These are phyloP conservation scores for Calonectria montana DNA, from an alignment of 2,329 filamentous ascomycete genomes.

Conservation along the genomic window DNA sequence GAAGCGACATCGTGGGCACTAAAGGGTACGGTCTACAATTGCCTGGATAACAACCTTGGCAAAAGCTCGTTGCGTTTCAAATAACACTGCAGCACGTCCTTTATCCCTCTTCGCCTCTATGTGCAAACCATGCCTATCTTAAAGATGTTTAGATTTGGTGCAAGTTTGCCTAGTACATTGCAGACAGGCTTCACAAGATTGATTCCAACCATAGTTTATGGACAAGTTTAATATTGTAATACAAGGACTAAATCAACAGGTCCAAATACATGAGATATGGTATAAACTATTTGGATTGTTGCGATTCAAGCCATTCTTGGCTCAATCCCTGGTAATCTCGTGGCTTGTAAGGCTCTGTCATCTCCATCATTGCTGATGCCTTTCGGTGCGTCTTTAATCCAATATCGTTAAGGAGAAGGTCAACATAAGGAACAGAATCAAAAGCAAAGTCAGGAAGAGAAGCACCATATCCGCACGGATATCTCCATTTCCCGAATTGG, in stretches of 20 bases:
- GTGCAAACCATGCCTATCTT: too few relatives aligned
- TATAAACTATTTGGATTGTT: not conserved
- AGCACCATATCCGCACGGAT: slow-evolving; percentile 71
- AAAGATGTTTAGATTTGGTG: too few relatives aligned
- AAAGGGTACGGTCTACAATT: too few relatives aligned
- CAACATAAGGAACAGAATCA: slow-evolving; percentile 72
- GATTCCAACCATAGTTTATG: not conserved
- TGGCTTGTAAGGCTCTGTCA: slow-evolving; percentile 23
- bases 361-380: slow-evolving; percentile 9
- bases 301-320: slow-evolving; percentile 32
- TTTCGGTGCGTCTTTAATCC: slow-evolving; percentile 57
- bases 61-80: too few relatives aligned
- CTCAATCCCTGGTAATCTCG: slow-evolving; percentile 34
- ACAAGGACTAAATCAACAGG: not conserved
- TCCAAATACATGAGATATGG: not conserved
- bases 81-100: too few relatives aligned
- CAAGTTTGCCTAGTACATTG: too few relatives aligned
- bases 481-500: slow-evolving; percentile 75
- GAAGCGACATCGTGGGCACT: too few relatives aligned
- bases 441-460: slow-evolving; percentile 77
- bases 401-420: slow-evolving; percentile 70
- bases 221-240: not conserved
- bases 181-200: not conserved
- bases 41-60: too few relatives aligned
- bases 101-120: too few relatives aligned